Conservation (phyloP, 768 basidiomycete genomes). For the Polyporus arcularius region DNA sequence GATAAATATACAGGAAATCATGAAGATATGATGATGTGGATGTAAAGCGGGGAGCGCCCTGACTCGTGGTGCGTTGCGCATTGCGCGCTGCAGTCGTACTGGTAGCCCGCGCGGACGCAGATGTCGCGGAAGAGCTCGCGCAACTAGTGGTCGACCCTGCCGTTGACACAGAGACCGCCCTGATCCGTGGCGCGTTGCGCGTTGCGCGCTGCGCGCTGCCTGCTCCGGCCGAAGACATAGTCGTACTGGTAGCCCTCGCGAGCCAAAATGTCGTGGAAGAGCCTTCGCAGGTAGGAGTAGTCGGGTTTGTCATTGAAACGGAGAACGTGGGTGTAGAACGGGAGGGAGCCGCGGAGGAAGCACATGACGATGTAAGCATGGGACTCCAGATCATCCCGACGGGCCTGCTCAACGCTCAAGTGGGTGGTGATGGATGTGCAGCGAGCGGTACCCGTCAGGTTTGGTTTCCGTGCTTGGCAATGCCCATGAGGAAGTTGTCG, state of each 20-base stretch:
- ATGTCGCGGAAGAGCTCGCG: too few relatives aligned
- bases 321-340: slow-evolving; percentile 97
- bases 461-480: slow-evolving; percentile 99
- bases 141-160: too few relatives aligned
- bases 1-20: too few relatives aligned
- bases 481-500: slow-evolving; percentile 99
- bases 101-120: too few relatives aligned
- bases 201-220: slow-evolving; percentile 82
- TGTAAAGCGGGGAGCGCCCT: too few relatives aligned
- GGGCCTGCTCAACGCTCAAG: slow-evolving; percentile 95
- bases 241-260: slow-evolving; percentile 99
- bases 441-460: slow-evolving; percentile 96
- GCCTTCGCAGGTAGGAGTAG: slow-evolving; percentile 98
- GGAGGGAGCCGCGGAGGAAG: slow-evolving; percentile 96
- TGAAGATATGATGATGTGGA: too few relatives aligned
- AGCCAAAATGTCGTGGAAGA: slow-evolving; percentile 97
- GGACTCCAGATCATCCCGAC: slow-evolving; percentile 97
- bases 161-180: too few relatives aligned
- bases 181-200: too few relatives aligned
- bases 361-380: slow-evolving; percentile 99
- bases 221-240: slow-evolving; percentile 99
- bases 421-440: slow-evolving; percentile 99
- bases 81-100: too few relatives aligned
- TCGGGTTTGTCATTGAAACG: slow-evolving; percentile 99
- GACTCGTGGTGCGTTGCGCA: too few relatives aligned